Conservation (phyloP, 2,329 filamentous ascomycete genomes). For the Fusarium chlamydosporum region DNA sequence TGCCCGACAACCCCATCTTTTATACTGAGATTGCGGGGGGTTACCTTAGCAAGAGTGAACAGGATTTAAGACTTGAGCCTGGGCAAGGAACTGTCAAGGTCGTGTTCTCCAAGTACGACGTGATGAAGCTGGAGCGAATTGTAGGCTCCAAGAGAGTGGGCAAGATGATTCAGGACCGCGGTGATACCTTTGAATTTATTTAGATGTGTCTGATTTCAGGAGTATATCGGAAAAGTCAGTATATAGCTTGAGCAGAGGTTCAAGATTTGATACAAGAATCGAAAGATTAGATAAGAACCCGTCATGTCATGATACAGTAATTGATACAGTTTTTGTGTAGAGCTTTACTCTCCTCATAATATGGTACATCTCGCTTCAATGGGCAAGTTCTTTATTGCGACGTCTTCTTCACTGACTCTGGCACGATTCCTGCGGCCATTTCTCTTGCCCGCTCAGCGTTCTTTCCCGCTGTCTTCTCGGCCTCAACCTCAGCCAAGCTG, state of each 20-base stretch:
- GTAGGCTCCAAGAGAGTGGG: conserved; percentile 85
- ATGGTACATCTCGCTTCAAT: conserved; percentile 45
- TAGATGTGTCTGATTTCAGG: conserved; percentile 58
- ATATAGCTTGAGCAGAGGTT: conserved; percentile 8
- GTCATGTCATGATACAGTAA: conserved; percentile 46
- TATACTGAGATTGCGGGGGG: conserved; percentile 82
- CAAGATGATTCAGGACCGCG: conserved; percentile 85
- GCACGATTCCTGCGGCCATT: conserved; percentile 53
- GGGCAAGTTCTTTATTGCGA: conserved; percentile 39
- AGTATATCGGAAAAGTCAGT: conserved; percentile 20
- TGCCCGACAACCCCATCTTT: conserved; percentile 89
- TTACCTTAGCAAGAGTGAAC: conserved; percentile 73
- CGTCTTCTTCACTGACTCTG: conserved; percentile 47
- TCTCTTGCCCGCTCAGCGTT: conserved; percentile 54
- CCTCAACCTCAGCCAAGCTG: conserved; percentile 31
- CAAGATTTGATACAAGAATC: conserved; percentile 10
- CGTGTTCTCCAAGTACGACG: conserved; percentile 91
- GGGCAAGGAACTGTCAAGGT: conserved; percentile 72
- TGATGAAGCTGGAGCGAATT: conserved; percentile 87
- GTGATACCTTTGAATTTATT: conserved; percentile 96
- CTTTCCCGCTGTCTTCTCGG: conserved; percentile 44
- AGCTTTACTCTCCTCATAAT: conserved; percentile 33
- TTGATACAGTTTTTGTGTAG: conserved; percentile 54
- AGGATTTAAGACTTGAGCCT: conserved; percentile 67
- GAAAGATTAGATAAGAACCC: conserved; percentile 27